phyloP scores from a whole-genome alignment of 1,139 yeast species.

The Petasospora rhodanensis region DNA sequence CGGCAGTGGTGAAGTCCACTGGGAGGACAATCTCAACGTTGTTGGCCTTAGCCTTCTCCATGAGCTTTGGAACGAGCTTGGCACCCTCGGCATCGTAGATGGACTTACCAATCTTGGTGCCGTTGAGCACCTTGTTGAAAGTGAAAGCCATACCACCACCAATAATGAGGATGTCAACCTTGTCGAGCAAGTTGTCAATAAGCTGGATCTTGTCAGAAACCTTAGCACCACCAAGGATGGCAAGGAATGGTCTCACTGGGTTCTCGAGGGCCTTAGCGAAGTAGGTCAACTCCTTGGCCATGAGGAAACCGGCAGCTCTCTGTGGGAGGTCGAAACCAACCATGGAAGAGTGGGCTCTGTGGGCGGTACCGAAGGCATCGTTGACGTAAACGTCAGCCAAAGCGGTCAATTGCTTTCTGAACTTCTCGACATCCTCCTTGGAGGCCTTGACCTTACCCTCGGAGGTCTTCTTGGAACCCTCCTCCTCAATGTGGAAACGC shows the following conservation, averaged over 20 bases:
- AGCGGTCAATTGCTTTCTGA: conserved; percentile 82
- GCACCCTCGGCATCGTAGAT: conserved; percentile 90
- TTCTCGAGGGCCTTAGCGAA: conserved; percentile 96
- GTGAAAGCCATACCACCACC: conserved; percentile 99
- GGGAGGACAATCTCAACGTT: conserved; percentile 89
- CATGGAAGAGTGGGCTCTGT: conserved; percentile 98
- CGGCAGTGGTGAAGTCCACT: conserved; percentile 90
- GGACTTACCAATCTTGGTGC: conserved; percentile 83
- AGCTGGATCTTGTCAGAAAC: conserved; percentile 96
- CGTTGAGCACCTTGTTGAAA: conserved; percentile 86
- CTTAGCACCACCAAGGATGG: conserved; percentile 98
- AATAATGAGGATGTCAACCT: conserved; percentile 85
- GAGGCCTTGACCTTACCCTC: conserved; percentile 91
- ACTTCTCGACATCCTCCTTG: conserved; percentile 71
- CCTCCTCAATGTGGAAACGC: conserved; percentile 96
- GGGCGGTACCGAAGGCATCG: conserved; percentile 98
- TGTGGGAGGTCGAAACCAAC: conserved; percentile 91
- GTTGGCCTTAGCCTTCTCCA: conserved; percentile 93
- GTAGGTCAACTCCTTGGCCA: conserved; percentile 93
- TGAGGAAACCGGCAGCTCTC: conserved; percentile 95
- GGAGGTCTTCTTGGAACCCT: conserved; percentile 85
- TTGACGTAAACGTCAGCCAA: conserved; percentile 94
- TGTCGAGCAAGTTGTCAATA: conserved; percentile 92
- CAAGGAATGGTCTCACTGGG: conserved; percentile 96
- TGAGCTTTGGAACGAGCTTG: conserved; percentile 80